Base-by-base conservation (phyloP, 768 basidiomycete genomes). In the Gautieria morchelliformis region DNA sequence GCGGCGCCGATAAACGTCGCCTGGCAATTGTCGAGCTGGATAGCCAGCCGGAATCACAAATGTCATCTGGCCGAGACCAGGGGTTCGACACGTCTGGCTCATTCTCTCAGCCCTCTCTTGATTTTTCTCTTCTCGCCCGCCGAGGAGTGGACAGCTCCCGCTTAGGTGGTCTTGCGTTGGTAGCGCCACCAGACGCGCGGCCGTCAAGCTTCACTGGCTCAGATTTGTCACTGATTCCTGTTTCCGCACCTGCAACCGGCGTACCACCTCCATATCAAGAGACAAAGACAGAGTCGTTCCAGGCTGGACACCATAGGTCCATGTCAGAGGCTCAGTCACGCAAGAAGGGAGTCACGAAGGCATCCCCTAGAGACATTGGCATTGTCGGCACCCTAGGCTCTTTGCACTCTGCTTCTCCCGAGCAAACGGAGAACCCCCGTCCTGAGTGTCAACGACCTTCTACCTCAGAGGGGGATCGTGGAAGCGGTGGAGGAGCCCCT, bases 131-230 rank as follows among this genome's bases (percentile, higher is more conserved):
- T 22, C 27, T 48, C 15, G 19, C 24, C 22, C 33, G 55, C 12
- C 40, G 47, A n/a, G 52, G 58, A 47, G 48, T 79, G 11, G 67
- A 71, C 10, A 79, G 80, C 53, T 42, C 53, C 11, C 53, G 53
- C 4, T 14, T 55, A 24, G 9, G 52, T 11, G 53, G 55, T 10
- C 74, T 88, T 24, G 82, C 85, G 53, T 74, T 89, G 61, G 82
- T 88, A 59, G 83, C 84, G 53, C 87, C 85, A 51, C 84, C 85
- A 40, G 87, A 87, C 67, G 82, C 81, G 61, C 9, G 75, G 77
- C n/a, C 19, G 37, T 37, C 35, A 9, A 32, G 37, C 37, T 52
- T 27, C 20, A 39, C 51, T 40, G 35, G 27, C 27, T 27, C 27
- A 5, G 27, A 19, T 33, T 19, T 52, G 12, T 52, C 51, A 17